Conservation (phyloP, 352 stramenopile species). For the Peronospora tabacina region DNA sequence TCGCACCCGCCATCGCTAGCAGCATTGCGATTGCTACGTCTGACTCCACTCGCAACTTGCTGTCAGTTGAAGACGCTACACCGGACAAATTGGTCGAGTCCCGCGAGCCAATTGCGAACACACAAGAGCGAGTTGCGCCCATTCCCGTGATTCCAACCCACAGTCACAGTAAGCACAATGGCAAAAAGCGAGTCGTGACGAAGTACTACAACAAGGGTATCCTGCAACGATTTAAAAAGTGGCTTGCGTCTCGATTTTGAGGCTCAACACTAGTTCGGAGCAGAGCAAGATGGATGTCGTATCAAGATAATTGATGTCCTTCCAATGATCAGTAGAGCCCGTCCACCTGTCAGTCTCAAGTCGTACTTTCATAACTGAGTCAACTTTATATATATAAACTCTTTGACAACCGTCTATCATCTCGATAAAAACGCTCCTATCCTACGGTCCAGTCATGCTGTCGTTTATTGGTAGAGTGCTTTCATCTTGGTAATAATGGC, state of each 20-base stretch:
- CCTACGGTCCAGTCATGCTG: neutral
- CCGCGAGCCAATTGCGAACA: neutral
- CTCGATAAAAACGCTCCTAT: neutral
- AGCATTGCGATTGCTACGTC: slow-evolving; percentile 1
- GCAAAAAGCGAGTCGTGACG: too few species aligned
- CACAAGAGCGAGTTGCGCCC: neutral
- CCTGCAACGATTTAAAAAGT: neutral
- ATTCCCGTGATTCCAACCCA: too few species aligned
- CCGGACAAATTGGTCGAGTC: neutral
- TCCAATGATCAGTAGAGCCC: too few species aligned
- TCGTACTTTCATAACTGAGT: too few species aligned
- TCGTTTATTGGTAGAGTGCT: slow-evolving; percentile 33
- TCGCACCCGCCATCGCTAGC: neutral
- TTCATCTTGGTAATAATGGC: slow-evolving; percentile 79
- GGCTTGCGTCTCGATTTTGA: neutral
- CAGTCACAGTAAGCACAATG: too few species aligned
- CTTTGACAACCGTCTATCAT: neutral
- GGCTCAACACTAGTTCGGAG: neutral
- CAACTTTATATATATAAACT: neutral
- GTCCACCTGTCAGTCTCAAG: too few species aligned
- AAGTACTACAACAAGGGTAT: slow-evolving; percentile 16
- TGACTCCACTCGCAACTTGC: slow-evolving; percentile 2
- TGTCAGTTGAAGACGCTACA: slow-evolving; percentile 9
- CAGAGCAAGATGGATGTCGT: neutral
- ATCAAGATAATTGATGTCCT: too few species aligned